Conservation (phyloP, 2,329 filamentous ascomycete species). For the Calonectria fujianensis region DNA sequence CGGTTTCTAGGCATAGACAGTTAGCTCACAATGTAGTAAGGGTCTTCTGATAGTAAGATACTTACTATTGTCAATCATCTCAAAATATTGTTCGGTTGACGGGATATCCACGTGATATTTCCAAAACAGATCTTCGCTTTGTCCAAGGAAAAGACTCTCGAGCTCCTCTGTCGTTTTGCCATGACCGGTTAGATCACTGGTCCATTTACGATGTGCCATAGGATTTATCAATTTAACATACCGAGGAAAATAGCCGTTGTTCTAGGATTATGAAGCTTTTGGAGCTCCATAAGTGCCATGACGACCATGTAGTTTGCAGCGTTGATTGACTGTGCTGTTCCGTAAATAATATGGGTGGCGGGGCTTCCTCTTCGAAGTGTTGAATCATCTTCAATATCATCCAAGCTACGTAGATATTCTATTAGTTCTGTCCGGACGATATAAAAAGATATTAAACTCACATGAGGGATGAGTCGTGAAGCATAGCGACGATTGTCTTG, state of each 20-base stretch:
- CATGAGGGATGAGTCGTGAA: constrained; percentile 6
- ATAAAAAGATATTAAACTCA: not conserved
- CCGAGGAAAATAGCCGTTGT: constrained; percentile 8
- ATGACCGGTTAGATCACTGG: not conserved
- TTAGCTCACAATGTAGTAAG: not conserved
- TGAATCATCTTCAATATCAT: constrained; percentile 19
- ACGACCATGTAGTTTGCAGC: constrained; percentile 19
- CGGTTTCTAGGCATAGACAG: not conserved
- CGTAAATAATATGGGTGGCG: constrained; percentile 15
- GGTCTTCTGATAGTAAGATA: not conserved
- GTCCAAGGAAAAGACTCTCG: constrained; percentile 14
- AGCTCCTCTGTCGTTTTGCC: not conserved
- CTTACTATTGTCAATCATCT: constrained; percentile 24
- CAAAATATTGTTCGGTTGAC: not conserved
- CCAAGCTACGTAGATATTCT: not conserved
- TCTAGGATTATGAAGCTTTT: not conserved
- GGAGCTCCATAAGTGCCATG: constrained; percentile 2
- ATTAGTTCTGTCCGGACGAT: not conserved
- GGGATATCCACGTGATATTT: constrained; percentile 15
- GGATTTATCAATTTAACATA: not conserved
- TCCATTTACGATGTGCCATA: too few species aligned
- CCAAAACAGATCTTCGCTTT: constrained; percentile 19
- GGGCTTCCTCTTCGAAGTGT: constrained; percentile 17
- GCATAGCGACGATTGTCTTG: constrained; percentile 13
- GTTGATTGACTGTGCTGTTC: constrained; percentile 11